Conservation (phyloP, 2,329 filamentous ascomycete species). For the Aspergillus sp. region DNA sequence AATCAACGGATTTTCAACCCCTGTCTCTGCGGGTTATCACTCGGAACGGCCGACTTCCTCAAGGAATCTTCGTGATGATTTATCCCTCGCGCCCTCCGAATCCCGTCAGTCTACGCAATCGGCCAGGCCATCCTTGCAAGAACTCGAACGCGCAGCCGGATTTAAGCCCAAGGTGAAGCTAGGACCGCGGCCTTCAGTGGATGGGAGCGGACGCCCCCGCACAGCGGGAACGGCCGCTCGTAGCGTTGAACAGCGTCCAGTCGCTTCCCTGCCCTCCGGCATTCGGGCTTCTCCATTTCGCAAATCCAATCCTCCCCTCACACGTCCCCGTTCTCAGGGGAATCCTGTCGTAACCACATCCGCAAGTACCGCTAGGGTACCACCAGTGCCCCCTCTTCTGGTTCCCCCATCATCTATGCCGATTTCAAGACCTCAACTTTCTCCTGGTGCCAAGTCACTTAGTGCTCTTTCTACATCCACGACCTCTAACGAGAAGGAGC, state of each 20-base stretch:
- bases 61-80: slow-evolving; percentile 31
- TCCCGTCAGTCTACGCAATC: slow-evolving; percentile 42
- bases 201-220: slow-evolving; percentile 61
- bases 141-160: slow-evolving; percentile 42
- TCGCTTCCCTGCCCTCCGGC: slow-evolving; percentile 78
- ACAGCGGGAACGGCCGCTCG: slow-evolving; percentile 51
- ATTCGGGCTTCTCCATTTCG: slow-evolving; percentile 62
- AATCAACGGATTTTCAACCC: slow-evolving; percentile 11
- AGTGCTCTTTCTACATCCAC: slow-evolving; percentile 49
- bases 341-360: slow-evolving; percentile 32
- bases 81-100: slow-evolving; percentile 35
- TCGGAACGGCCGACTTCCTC: slow-evolving; percentile 24
- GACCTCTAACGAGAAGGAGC: slow-evolving; percentile 86
- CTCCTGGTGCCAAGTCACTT: slow-evolving; percentile 42
- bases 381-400: slow-evolving; percentile 40
- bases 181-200: slow-evolving; percentile 74
- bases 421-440: slow-evolving; percentile 35
- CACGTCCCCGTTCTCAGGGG: slow-evolving; percentile 47
- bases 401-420: slow-evolving; percentile 38
- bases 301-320: slow-evolving; percentile 49
- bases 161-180: slow-evolving; percentile 73
- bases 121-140: slow-evolving; percentile 44
- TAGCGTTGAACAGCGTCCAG: slow-evolving; percentile 60
- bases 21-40: slow-evolving; percentile 13
- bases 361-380: slow-evolving; percentile 29